phyloP scores from a whole-genome alignment of 305 asterid species.

The Euphrasia arctica region DNA sequence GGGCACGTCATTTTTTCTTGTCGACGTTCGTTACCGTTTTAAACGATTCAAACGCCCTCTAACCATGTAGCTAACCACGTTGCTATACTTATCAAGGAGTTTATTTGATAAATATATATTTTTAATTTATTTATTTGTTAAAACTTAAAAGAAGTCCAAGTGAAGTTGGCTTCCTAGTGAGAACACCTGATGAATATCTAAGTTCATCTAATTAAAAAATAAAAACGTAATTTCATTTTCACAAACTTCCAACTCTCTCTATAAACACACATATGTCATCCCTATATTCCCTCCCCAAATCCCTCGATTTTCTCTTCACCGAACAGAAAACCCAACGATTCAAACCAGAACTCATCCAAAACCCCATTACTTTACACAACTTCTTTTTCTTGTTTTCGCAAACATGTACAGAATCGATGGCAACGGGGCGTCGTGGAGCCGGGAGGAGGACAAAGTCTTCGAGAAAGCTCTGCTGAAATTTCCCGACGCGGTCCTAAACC shows the following conservation, averaged over 20 bases:
- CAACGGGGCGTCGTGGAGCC: constrained; percentile 35
- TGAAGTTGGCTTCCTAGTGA: constrained; percentile 30
- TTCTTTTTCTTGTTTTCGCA: neutral
- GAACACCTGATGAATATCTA: constrained; percentile 21
- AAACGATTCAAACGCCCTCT: too few relatives aligned
- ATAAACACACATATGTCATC: neutral
- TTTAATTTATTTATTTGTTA: too few relatives aligned
- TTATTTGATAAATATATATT: too few relatives aligned
- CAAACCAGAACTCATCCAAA: neutral
- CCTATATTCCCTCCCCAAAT: constrained; percentile 23
- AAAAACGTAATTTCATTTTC: constrained; percentile 27
- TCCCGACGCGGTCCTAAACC: constrained; percentile 48
- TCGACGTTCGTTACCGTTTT: too few relatives aligned
- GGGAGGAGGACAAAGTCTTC: constrained; percentile 61
- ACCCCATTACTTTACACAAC: neutral
- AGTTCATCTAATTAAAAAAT: constrained; percentile 23
- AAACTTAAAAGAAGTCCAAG: constrained; percentile 29
- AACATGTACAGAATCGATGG: constrained; percentile 30
- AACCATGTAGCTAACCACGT: too few relatives aligned
- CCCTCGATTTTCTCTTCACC: neutral
- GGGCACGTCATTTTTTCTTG: too few relatives aligned
- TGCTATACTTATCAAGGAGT: too few relatives aligned
- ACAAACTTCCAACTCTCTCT: too few relatives aligned
- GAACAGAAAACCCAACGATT: constrained; percentile 11
- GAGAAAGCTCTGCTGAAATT: constrained; percentile 58